Base-by-base conservation (phyloP, 106 monocot genomes). In the Xerophyta viscosa region DNA sequence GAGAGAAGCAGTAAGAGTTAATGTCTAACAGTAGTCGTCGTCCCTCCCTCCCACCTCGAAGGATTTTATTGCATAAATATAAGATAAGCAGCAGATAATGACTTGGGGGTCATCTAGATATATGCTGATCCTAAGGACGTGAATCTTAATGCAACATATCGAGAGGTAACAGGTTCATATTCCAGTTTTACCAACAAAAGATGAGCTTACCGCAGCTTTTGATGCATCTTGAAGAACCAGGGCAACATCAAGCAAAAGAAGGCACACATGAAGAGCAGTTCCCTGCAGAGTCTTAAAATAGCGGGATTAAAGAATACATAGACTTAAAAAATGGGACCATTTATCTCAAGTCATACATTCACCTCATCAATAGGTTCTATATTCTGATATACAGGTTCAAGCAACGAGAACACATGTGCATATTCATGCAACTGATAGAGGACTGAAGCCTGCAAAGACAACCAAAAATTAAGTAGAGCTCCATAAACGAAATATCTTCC, bases 311-410 rank as follows among this genome's bases (percentile, higher is more conserved):
- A 39, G 14, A 28, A 27, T 56, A 14, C 17, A 43, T 23, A 46
- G 18, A 2, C n/a, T 28, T 29, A 1, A 17, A 31, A 20, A 50
- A 65, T 17, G 13, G 27, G 3, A 25, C 20, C 19, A 59, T 12
- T 58, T 29, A 31, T 42, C 24, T 21, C 22, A 29, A 54, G 24
- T 1, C 10, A 4, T 20, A 9, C 30, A 6, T 12, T 46, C 15
- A 93, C 93, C 93, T 93, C 93, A 70, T 93, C 87, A 37, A 93
- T 72, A 9, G 80, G 83, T 51, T 87, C 80, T 50, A 93, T 71
- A 37, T 80, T 84, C 45, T 78, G 68, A 76, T 72, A 87, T 41
- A 93, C 60, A 26, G 73, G 67, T 41, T 78, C 75, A 52, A 93
- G 61, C 33, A 88, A 48, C 46, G 80, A 68, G 26, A 83, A 52